Evolutionary conservation across 495 filamentous ascomycete species (phyloP), one percentile per base, ranked within the genome.

Genomic region (Aspergillus avenaceus): DNA sequence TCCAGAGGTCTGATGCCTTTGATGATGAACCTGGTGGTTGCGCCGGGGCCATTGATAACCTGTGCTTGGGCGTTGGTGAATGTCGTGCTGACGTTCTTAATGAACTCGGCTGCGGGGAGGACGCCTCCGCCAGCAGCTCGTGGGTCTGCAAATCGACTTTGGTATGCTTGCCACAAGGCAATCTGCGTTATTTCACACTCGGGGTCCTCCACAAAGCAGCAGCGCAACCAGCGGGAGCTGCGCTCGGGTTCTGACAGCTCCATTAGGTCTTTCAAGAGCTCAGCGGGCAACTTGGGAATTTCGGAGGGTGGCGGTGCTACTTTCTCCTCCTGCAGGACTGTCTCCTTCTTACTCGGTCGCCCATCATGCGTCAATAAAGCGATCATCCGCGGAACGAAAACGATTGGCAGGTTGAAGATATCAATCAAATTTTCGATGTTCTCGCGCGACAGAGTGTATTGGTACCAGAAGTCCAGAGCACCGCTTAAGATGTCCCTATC

Each of bases 81-180:
- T 48, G 77, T 91, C 46, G 74, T 80, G 57, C 85, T 91, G 25
- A 97, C 92, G 58, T 97, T 97, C 51, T 91, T 87, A 61, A 99
- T 99, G 64, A 97, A 99, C 37, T 97, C 95, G 3, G 91, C 90
- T 1, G 95, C 93, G 8, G 84, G 84, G 34, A 97, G 80, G 49
- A 90, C 81, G 22, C 76, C 76, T 12, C 79, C 78, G 12, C 75
- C 73, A 26, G 71, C 67, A 26, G 69, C 52, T 12, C 69, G 66
- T 38, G 70, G 66, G 13, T 75, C 69, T 21, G 76, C 75, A 52
- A 98, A 97, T 1, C 88, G 85, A 28, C 74, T 75, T 59, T 97
- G 93, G 58, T 99, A 99, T 2, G 93, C 92, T 64, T 95, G 88
- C 95, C 95, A 99, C 40, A 97, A 79, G 7, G 85, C 83, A 45